These are phyloP conservation scores for Cochlearia excelsa DNA, from an alignment of 345 rosid species.

Conservation along the genomic window DNA sequence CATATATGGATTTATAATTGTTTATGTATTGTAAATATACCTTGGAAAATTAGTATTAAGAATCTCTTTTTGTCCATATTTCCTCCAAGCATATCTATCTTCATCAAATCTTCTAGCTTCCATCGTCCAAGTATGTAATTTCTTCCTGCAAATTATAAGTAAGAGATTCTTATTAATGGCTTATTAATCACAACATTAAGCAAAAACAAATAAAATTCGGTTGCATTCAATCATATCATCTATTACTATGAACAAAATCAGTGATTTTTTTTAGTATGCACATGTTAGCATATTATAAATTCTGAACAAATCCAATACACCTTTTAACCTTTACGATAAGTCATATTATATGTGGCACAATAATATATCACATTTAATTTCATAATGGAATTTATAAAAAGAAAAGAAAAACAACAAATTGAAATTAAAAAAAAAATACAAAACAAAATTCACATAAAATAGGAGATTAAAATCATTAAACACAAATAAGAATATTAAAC, in stretches of 20 bases:
- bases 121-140: conserved; percentile 34
- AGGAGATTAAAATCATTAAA: conserved; percentile 15
- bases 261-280: background rate
- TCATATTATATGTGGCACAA: conserved; percentile 19
- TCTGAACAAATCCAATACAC: conserved; percentile 6
- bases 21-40: conserved; percentile 29
- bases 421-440: too few species aligned
- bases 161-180: background rate
- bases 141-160: conserved; percentile 45
- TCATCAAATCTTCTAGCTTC: conserved; percentile 43
- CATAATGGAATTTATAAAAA: background rate
- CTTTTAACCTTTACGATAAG: conserved; percentile 9
- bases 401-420: too few species aligned
- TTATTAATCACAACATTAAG: background rate
- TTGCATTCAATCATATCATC: conserved; percentile 18
- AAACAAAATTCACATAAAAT: conserved; percentile 3
- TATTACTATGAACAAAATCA: conserved; percentile 2
- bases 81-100: conserved; percentile 78
- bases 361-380: conserved; percentile 12
- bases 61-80: conserved; percentile 84
- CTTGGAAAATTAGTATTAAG: conserved; percentile 66
- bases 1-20: background rate
- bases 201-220: background rate
- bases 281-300: background rate
- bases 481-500: background rate